A percentile compares a stretch with the other conserved stretches of the same genome.
Evolutionary conservation across 1,284 basidiomycete genomes (phyloP).

Genomic region (Taiwanofungus camphoratus): DNA sequence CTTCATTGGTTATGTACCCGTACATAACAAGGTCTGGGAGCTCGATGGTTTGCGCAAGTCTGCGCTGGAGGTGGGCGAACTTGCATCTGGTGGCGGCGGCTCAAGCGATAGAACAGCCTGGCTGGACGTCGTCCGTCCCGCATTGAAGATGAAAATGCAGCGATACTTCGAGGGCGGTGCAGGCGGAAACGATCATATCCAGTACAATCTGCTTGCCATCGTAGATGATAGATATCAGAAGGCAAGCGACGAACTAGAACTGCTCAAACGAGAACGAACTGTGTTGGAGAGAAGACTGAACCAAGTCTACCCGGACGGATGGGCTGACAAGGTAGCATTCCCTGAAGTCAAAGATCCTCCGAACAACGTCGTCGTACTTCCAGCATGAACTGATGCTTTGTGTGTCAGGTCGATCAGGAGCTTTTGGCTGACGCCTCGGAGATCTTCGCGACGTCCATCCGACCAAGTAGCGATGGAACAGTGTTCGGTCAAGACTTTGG

Average conservation of each 20-base stretch:
- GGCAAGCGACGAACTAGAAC: conserved; percentile 47
- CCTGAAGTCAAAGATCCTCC: neutral
- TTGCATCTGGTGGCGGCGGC: conserved; percentile 23
- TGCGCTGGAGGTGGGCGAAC: conserved; percentile 55
- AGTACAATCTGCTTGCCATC: conserved; percentile 55
- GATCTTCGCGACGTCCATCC: conserved; percentile 30
- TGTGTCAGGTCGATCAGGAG: conserved; percentile 33
- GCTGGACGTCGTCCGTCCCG: conserved; percentile 58
- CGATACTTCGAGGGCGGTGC: conserved; percentile 41
- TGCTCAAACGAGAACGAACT: conserved; percentile 41
- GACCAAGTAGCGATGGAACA: conserved; percentile 18
- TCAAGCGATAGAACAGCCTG: conserved; percentile 27
- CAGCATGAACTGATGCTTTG: neutral
- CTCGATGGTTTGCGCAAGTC: conserved; percentile 34
- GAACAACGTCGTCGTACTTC: neutral
- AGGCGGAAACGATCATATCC: conserved; percentile 40
- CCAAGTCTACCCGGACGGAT: conserved; percentile 28
- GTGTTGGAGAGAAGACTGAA: conserved; percentile 41
- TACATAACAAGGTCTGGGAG: conserved; percentile 59
- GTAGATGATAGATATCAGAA: conserved; percentile 45
- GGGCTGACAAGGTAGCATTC: conserved; percentile 34
- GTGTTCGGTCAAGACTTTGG: conserved; percentile 42
- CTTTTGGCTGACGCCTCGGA: conserved; percentile 28
- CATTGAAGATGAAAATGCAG: conserved; percentile 54
- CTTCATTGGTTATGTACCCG: conserved; percentile 60